Base-by-base conservation (phyloP, 1,284 basidiomycete genomes). In the Austropuccinia psidii region DNA sequence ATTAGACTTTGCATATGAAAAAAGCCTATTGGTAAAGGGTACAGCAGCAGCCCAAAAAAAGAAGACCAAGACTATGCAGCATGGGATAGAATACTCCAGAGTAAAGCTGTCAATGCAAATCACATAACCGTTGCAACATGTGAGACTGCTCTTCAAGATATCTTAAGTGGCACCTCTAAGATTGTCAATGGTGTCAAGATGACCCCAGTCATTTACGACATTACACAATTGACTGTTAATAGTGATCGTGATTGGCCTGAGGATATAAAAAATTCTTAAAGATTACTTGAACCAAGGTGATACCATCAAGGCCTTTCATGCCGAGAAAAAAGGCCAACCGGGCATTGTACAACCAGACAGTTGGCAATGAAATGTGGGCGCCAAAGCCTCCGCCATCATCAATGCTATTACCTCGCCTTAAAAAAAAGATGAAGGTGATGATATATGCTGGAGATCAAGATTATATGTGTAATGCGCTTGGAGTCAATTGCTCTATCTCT, bases 401-500 rank as follows among this genome's bases (percentile, higher is more conserved):
- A 70, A 85, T 85, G 1, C 83, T 96, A 47, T 80, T 99, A 0
- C 94, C 96, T 0, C 83, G 83, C 1, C 83, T 99, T 3, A 83
- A 98, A 37, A 85, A 87, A 75, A 87, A 86, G 61, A 87, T 98
- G 31, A 88, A 88, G 0, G 85, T 98, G 19, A 80, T 98, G 78
- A 84, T 98, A 60, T 98, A 96, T 78, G 93, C 88, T 0, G 95
- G 95, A 15, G 93, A 95, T 79, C 90, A 98, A 81, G 95, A 99
- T 80, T 83, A 95, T 61, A 96, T 99, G 76, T 99, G 93, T 83
- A 76, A 67, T 21, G 19, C 21, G 24, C 5, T 37, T 47, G 65
- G 52, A 8, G 24, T 75, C 33, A n/a, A 74, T 27, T 45, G 67
- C 55, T 69, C 58, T 21, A 68, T 75, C 13, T 50, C 49, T 41